Evolutionary conservation across 345 rosid genomes (phyloP).

Genomic region (Camelina laxa): DNA sequence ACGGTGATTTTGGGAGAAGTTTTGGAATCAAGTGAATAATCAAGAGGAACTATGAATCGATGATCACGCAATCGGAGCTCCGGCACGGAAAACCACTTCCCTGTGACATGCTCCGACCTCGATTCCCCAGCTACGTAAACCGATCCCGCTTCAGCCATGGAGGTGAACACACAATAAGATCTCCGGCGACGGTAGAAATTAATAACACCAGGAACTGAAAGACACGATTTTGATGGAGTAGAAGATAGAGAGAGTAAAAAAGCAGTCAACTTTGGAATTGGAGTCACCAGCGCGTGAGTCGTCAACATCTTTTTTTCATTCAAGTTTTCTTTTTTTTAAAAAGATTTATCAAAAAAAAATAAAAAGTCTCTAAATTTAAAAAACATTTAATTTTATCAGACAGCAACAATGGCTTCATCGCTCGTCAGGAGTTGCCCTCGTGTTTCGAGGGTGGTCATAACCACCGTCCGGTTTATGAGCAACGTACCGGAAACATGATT

Average conservation of each 20-base stretch:
- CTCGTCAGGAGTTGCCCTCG: slow-evolving; percentile 34
- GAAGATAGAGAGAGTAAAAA: slow-evolving; percentile 28
- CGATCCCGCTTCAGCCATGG: slow-evolving; percentile 49
- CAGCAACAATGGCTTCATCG: slow-evolving; percentile 29
- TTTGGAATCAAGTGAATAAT: slow-evolving; percentile 57
- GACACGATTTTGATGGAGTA: slow-evolving; percentile 19
- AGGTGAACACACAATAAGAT: slow-evolving; percentile 13
- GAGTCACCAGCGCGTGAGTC: slow-evolving; percentile 36
- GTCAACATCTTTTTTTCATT: slow-evolving; percentile 29
- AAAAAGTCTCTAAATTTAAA: too few species aligned
- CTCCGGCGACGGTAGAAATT: slow-evolving; percentile 34
- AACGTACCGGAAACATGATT: slow-evolving; percentile 80
- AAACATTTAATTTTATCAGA: too few species aligned
- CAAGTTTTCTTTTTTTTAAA: background rate
- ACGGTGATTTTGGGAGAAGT: slow-evolving; percentile 61
- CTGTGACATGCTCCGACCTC: slow-evolving; percentile 55
- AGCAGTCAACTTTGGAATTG: slow-evolving; percentile 46
- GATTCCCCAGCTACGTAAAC: slow-evolving; percentile 21
- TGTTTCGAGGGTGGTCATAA: slow-evolving; percentile 16
- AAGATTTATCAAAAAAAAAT: too few species aligned
- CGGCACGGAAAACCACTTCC: slow-evolving; percentile 75
- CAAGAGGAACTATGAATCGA: slow-evolving; percentile 76
- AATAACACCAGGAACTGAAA: slow-evolving; percentile 8
- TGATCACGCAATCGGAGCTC: slow-evolving; percentile 88
- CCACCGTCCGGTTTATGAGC: slow-evolving; percentile 63